Evolutionary conservation across 176 grass and related monocot species (phyloP).

Genomic region (Bolboschoenus planiculmis): DNA sequence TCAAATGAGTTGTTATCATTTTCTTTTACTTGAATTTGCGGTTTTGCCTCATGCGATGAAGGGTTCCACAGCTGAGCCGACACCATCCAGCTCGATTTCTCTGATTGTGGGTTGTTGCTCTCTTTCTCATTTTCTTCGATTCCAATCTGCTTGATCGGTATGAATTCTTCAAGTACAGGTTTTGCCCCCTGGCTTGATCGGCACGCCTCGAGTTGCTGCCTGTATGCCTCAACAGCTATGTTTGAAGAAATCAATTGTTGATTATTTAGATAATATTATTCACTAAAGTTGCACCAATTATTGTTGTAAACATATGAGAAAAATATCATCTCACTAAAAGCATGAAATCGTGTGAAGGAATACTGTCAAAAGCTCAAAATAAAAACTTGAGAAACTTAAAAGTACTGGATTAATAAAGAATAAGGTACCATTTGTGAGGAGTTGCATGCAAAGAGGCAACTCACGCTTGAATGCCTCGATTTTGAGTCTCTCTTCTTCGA

Average conservation of each 20-base stretch:
- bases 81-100: slow-evolving; percentile 97
- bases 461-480: slow-evolving; percentile 99
- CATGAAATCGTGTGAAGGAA: neutral
- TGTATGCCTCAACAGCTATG: slow-evolving; percentile 80
- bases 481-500: slow-evolving; percentile 90
- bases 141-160: slow-evolving; percentile 65
- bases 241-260: neutral
- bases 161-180: slow-evolving; percentile 88
- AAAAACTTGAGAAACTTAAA: neutral
- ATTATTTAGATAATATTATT: neutral
- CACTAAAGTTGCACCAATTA: slow-evolving; percentile 16
- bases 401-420: neutral
- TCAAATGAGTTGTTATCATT: slow-evolving; percentile 45
- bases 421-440: slow-evolving; percentile 69
- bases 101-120: slow-evolving; percentile 33
- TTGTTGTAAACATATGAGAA: neutral
- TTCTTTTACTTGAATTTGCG: slow-evolving; percentile 40
- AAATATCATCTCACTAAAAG: neutral
- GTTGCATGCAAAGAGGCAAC: slow-evolving; percentile 95
- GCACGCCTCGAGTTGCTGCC: slow-evolving; percentile 69
- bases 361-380: neutral
- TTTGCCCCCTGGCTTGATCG: slow-evolving; percentile 48
- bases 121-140: slow-evolving; percentile 43
- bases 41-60: slow-evolving; percentile 32
- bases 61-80: slow-evolving; percentile 93